Conservation (phyloP, 75 land plant genomes). For the Larix kaempferi region DNA sequence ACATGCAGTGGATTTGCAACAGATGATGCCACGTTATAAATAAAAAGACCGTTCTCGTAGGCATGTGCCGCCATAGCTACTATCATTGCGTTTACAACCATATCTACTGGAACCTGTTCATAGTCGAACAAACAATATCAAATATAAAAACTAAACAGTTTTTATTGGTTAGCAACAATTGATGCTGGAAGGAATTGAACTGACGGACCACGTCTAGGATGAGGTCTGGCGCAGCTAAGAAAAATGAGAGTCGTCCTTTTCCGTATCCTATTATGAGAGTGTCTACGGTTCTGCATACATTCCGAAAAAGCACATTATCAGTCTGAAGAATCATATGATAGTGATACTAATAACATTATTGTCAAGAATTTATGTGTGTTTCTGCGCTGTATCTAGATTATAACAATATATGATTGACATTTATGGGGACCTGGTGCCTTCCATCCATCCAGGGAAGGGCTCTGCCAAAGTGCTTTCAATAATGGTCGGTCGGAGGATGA, state of each 20-base stretch:
- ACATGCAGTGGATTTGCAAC: slow-evolving; percentile 44
- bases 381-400: not conserved
- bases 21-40: slow-evolving; percentile 53
- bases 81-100: slow-evolving; percentile 70
- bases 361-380: not conserved
- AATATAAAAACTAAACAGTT: not conserved
- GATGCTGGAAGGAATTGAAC: not conserved
- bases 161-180: not conserved
- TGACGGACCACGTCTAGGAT: slow-evolving; percentile 50
- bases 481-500: slow-evolving; percentile 66
- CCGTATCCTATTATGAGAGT: slow-evolving; percentile 45
- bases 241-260: slow-evolving; percentile 43
- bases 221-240: slow-evolving; percentile 27
- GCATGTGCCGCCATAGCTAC: slow-evolving; percentile 45
- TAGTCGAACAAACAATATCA: not conserved
- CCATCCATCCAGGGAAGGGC: slow-evolving; percentile 86
- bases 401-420: not conserved
- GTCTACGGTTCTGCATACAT: slow-evolving; percentile 44
- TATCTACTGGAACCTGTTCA: slow-evolving; percentile 62
- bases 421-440: slow-evolving; percentile 45
- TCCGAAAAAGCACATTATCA: not conserved
- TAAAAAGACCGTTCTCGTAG: slow-evolving; percentile 10
- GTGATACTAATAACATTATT: not conserved
- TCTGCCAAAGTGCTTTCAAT: slow-evolving; percentile 66
- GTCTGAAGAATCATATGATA: not conserved